Evolutionary conservation across 192 early-diverging fungal species (phyloP).

Genomic region (Helicostylum pulchrum): DNA sequence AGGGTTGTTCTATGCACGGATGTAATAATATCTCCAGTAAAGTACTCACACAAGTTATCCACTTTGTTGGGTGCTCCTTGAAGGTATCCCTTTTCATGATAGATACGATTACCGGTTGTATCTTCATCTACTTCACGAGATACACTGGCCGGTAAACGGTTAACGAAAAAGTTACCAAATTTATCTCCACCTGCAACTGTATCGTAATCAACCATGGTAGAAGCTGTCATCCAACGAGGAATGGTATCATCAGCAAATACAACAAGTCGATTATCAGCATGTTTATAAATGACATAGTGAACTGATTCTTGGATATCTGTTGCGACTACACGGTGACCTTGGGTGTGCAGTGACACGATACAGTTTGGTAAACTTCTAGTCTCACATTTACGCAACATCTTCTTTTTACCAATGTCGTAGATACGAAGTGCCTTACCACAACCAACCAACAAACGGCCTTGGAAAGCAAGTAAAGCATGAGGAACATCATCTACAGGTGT

Average conservation of each 20-base stretch:
- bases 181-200: slow-evolving; percentile 93
- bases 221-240: slow-evolving; percentile 80
- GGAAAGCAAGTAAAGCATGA: slow-evolving; percentile 78
- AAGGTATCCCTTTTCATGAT: slow-evolving; percentile 77
- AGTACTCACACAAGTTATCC: slow-evolving; percentile 71
- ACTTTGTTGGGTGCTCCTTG: slow-evolving; percentile 87
- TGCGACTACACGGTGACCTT: slow-evolving; percentile 78
- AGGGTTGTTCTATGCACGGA: slow-evolving; percentile 75
- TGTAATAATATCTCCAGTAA: slow-evolving; percentile 85
- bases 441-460: slow-evolving; percentile 85
- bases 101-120: slow-evolving; percentile 76
- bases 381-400: slow-evolving; percentile 90
- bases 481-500: slow-evolving; percentile 88
- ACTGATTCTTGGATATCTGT: slow-evolving; percentile 89
- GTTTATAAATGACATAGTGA: slow-evolving; percentile 70
- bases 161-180: slow-evolving; percentile 91
- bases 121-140: slow-evolving; percentile 83
- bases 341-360: slow-evolving; percentile 72
- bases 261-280: slow-evolving; percentile 77
- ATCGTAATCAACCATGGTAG: slow-evolving; percentile 86
- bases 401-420: slow-evolving; percentile 89
- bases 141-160: slow-evolving; percentile 64
- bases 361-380: slow-evolving; percentile 70
- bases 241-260: slow-evolving; percentile 91
- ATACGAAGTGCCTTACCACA: slow-evolving; percentile 84